Evolutionary conservation across 495 filamentous ascomycete species (phyloP), one percentile per base, ranked within the genome.

Genomic region (Penicillium coprophilum): DNA sequence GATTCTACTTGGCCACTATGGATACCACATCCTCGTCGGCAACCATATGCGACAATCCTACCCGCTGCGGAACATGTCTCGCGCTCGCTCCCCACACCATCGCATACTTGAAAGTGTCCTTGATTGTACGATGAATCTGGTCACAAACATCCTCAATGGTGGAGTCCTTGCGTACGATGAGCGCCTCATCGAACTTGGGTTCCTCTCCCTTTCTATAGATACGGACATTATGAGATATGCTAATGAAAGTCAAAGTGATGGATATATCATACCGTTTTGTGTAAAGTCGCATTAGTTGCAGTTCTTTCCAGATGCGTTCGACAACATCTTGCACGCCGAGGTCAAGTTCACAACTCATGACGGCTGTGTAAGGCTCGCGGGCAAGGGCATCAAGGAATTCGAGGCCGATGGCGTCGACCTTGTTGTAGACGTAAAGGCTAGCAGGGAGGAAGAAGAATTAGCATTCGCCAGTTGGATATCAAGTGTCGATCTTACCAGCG

Each of bases 381-480:
- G 95, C 95, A 4, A 99, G 79, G 63, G 87, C 82, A 73, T 99
- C 89, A 17, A 99, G 83, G 77, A 92, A 95, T 62, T 96, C 90
- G 57, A 99, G 81, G 24, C 89, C 92, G 62, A 99, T 87, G 70
- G 85, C 87, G 79, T 99, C 95, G 77, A 99, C 96, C 75, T 99
- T 99, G 88, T 99, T 99, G 84, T 99, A 99, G 28, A 97, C 95
- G 75, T 99, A 99, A 23, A 99, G 82, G 66, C 92, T 96, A 52
- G 4, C 34, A 24, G 31, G 23, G 40, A 20, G 34, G 20, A 12
- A 49, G 23, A 19, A 27, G 44, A 19, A 47, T 47, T 27, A 51
- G 13, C 32, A 13, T 38, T 19, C 36, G 4, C 24, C 0, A 17
- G 12, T 32, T 39, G 8, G 21, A 28, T 39, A 11, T 39, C 46